Base-by-base conservation (phyloP, 495 filamentous ascomycete genomes). In the Staphylotrichum longicolle region DNA sequence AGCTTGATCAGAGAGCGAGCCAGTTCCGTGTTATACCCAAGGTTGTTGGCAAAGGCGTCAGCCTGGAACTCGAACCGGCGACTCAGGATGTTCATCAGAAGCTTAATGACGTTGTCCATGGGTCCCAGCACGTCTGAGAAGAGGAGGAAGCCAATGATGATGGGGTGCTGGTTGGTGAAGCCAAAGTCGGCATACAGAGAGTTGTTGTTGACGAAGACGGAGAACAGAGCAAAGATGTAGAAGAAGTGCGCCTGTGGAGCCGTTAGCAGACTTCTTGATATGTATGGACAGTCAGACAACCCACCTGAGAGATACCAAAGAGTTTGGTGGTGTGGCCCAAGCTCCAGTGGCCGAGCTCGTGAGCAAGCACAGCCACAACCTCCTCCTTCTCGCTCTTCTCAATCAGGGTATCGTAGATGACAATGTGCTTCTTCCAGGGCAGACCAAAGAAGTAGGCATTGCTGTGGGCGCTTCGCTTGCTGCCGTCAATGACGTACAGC, bases 341-440 rank as follows among this genome's bases (percentile, higher is more conserved):
- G 61, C 85, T 95, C 94, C 94, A 98, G 76, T 98, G 94, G 50
- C 94, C 94, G 50, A 98, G 85, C 75, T 98, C 94, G 69, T 98
- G 94, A 44, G 90, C 91, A 37, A 98, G 81, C 41, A 98, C 92
- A 56, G 94, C 93, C 27, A 96, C 91, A 46, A 98, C 93, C 74
- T 98, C 94, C 67, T 92, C 83, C 3, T 87, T 85, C 65, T 91
- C 85, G 72, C 87, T 93, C 81, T 98, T 95, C 74, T 97, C 93
- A 55, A 98, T 92, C 64, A 98, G 75, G 10, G 94, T 98, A 70
- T 98, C 94, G 68, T 95, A 98, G 71, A 98, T 95, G 66, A 98
- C 94, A 77, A 98, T 98, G 79, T 96, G 94, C 84, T 98, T 98
- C 84, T 96, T 97, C 93, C 94, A 98, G 7, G 94, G 94, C 58